Evolutionary conservation across 345 rosid species (phyloP), one percentile per base, ranked within the genome.

Genomic region (Arabidopsis suecica): DNA sequence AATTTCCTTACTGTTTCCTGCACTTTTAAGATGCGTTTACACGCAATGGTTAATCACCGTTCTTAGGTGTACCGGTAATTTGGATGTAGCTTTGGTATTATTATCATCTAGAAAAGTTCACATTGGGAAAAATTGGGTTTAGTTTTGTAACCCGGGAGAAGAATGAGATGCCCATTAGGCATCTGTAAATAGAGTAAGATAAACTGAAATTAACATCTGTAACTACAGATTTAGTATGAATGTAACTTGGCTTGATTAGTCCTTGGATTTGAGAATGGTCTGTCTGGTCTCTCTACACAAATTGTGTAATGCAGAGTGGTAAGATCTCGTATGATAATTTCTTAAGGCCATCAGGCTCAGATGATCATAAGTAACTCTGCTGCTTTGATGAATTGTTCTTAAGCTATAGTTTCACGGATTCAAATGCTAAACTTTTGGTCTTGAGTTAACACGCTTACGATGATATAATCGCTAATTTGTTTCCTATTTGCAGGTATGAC

Each of bases 401-500:
- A 23, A 59, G 12, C 74, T 69, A 49, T 70, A 32, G 18, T 54
- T 53, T 32, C 22, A 64, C 0, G 14, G 16, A 36, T 47, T 57
- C 16, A 47, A 22, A 30, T 66, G 61, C 28, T 74, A 20, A 59
- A 67, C 9, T 0, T 8, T 49, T 59, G 53, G 61, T 50, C 61
- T 38, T 67, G 61, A 48, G 6, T 45, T 56, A 49, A 14, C n/a
- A 73, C 1, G 0, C 23, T 65, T 74, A 10, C 0, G 6, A 38
- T 48, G 65, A 74, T 25, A 28, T 11, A 5, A 5, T n/a, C 50
- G 38, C 5, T 50, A 28, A 6, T 59, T 32, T 75, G 55, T 13
- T 67, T 59, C 37, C 51, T 11, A 41, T 6, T 53, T 37, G 74
- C 18, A 93, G 97, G 97, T 60, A 30, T 91, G 84, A 86, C 64